Conservation (phyloP, 2,329 filamentous ascomycete genomes). For the Passalora sequoiae region DNA sequence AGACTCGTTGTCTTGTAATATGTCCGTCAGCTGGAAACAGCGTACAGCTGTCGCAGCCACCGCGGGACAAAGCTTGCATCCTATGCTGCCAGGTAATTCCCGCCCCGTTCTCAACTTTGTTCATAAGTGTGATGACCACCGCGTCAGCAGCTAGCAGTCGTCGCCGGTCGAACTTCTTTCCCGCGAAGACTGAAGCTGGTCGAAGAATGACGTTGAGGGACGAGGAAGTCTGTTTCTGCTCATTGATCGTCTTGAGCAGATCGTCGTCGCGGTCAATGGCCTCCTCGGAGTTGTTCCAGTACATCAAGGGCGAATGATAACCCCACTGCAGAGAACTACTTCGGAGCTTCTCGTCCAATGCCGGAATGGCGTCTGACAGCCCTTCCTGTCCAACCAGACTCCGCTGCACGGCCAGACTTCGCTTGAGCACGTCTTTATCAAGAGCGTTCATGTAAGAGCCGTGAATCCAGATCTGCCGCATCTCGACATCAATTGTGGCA, state of each 20-base stretch:
- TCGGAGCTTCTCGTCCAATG: conserved; percentile 24
- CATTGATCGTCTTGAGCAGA: conserved; percentile 65
- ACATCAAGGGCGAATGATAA: conserved; percentile 76
- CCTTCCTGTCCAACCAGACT: conserved; percentile 54
- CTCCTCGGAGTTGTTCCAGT: conserved; percentile 64
- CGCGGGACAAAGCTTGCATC: conserved; percentile 49
- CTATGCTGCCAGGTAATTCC: conserved; percentile 61
- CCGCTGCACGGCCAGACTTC: conserved; percentile 66
- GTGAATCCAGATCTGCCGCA: conserved; percentile 78
- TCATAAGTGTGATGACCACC: conserved; percentile 70
- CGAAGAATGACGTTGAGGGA: conserved; percentile 68
- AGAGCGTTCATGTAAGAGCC: conserved; percentile 75
- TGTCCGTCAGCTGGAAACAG: conserved; percentile 59
- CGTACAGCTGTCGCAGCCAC: conserved; percentile 54
- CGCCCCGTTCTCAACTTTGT: conserved; percentile 60
- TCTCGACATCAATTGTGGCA: conserved; percentile 63
- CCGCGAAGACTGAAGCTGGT: conserved; percentile 75
- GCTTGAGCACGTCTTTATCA: conserved; percentile 58
- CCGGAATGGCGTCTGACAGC: conserved; percentile 18
- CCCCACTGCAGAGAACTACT: conserved; percentile 57
- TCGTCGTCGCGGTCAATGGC: conserved; percentile 58
- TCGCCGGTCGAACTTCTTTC: conserved; percentile 67
- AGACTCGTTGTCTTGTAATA: conserved; percentile 56
- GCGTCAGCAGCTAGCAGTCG: conserved; percentile 68
- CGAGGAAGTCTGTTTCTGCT: conserved; percentile 56